phyloP scores from a whole-genome alignment of 257 asterid genomes.

The Coffea canephora region DNA sequence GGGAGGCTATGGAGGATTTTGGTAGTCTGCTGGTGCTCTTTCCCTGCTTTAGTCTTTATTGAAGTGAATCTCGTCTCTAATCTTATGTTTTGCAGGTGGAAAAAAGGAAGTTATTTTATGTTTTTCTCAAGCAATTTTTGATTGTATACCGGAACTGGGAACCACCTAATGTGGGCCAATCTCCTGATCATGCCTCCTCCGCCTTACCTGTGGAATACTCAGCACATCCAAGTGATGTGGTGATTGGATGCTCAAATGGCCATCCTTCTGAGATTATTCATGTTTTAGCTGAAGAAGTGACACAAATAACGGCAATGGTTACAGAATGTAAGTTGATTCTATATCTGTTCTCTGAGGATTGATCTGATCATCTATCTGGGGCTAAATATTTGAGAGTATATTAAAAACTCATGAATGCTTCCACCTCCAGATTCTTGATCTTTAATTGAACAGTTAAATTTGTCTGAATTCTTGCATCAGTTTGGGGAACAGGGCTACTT shows the following conservation, averaged over 20 bases:
- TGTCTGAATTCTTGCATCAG: not conserved
- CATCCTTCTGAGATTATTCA: slow-evolving; percentile 81
- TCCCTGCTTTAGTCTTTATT: slow-evolving; percentile 17
- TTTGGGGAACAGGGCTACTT: not conserved
- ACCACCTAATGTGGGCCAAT: slow-evolving; percentile 54
- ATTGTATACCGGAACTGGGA: slow-evolving; percentile 65
- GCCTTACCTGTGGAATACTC: slow-evolving; percentile 31
- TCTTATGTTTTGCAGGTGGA: slow-evolving; percentile 56
- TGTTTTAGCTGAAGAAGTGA: slow-evolving; percentile 57
- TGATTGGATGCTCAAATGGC: slow-evolving; percentile 84
- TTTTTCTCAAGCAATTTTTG: slow-evolving; percentile 84
- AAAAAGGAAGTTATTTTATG: slow-evolving; percentile 56
- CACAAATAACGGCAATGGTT: slow-evolving; percentile 49
- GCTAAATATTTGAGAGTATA: not conserved
- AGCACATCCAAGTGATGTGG: slow-evolving; percentile 46
- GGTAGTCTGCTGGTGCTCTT: slow-evolving; percentile 10
- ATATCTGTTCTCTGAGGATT: slow-evolving; percentile 14
- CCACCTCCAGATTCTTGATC: not conserved
- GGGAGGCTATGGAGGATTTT: not conserved
- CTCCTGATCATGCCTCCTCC: slow-evolving; percentile 43
- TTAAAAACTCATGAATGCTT: not conserved
- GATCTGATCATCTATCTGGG: not conserved
- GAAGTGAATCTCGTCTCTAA: slow-evolving; percentile 19
- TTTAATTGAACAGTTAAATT: not conserved
- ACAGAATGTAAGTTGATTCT: slow-evolving; percentile 67